Conservation (phyloP, 768 basidiomycete species). For the Suillus subalutaceus region DNA sequence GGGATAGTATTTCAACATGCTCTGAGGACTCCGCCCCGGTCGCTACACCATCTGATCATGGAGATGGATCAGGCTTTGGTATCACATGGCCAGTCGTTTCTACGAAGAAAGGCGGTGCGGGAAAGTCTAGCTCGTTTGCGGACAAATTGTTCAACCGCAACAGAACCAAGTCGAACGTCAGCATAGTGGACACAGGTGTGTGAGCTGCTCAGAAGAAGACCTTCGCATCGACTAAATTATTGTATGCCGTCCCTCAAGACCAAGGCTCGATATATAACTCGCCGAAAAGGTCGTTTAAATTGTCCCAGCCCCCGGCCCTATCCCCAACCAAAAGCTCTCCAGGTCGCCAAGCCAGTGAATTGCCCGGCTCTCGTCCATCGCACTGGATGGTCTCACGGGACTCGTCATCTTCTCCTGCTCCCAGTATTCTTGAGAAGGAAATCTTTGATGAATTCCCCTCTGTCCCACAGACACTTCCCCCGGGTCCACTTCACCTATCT, state of each 20-base stretch:
- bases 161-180: conserved; percentile 56
- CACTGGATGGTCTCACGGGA: conserved; percentile 54
- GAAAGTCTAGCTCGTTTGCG: conserved; percentile 61
- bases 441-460: conserved; percentile 75
- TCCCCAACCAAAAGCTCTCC: conserved; percentile 19
- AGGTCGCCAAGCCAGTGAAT: conserved; percentile 15
- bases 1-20: conserved; percentile 66
- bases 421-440: conserved; percentile 51
- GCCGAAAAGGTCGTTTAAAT: conserved; percentile 25
- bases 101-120: conserved; percentile 52
- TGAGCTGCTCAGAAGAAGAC: conserved; percentile 13
- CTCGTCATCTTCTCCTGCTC: conserved; percentile 45
- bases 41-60: conserved; percentile 58
- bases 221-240: not conserved
- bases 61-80: conserved; percentile 34
- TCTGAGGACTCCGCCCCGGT: conserved; percentile 69
- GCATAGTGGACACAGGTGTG: conserved; percentile 48
- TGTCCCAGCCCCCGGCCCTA: conserved; percentile 25
- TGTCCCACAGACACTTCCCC: conserved; percentile 56
- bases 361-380: conserved; percentile 32
- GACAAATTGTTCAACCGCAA: conserved; percentile 59
- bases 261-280: conserved; percentile 31
- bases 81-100: conserved; percentile 52
- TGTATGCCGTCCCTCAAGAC: conserved; percentile 19
- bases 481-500: conserved; percentile 24